Evolutionary conservation across 352 stramenopile species (phyloP), one percentile per base, ranked within the genome.

Genomic region (Thraustochytrium sp.): DNA sequence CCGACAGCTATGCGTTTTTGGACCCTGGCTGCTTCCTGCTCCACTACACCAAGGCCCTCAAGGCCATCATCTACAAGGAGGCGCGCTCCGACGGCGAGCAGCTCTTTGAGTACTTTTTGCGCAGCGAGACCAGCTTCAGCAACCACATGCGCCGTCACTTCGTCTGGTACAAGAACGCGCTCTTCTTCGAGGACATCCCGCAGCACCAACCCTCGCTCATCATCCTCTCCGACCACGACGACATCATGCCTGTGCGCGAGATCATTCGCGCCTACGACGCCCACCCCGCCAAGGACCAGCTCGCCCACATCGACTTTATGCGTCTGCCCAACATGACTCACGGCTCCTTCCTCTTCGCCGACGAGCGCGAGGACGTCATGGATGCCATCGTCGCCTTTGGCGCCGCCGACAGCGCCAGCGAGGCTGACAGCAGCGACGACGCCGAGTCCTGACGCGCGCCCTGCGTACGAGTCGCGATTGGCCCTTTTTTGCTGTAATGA

Each of bases 21-120:
- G 74, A 82, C 34, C 74, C 74, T 9, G 74, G 37, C 0, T 54
- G 37, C 23, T 82, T 82, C 29, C 54, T 82, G 16, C 55, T 82
- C 13, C 74, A 82, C 54, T 38, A 82, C 74, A 68, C 74, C n/a
- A 82, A 40, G 29, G 51, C 74, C 16, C 74, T 82, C n/a, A 56
- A 54, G 23, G 74, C 74, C 5, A 82, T 82, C 55, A 54, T 82
- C 18, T 82, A 82, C 74, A 76, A 82, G 74, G 51, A 82, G 34
- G 74, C 74, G n/a, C 8, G 51, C 37, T 48, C 53, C 11, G 29
- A 76, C n/a, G 74, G n/a, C 9, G 74, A 82, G 56, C 48, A 73
- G 36, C 36, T 82, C 8, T 82, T 82, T 51, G 37, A 82, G 54
- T 82, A 82, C 53, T 82, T 82, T 73, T 61, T 82, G 42, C 74